Percentiles rank a stretch among this genome's conserved stretches.
These are phyloP conservation scores for bread wheat (Triticum aestivum) DNA, from an alignment of 176 grass and related monocot species.

Conservation along the genomic window IWGSC_CS_RefSeq_v2.1 NC_057794.1:355434925-355435424, in stretches of 20 bases:
- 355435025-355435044: conserved; percentile 59
- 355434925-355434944: background rate
- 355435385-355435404: conserved; percentile 59
- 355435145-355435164: conserved; percentile 59
- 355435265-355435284: background rate
- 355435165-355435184: conserved; percentile 69
- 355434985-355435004: conserved; percentile 28
- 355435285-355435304: background rate
- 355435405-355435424: conserved; percentile 85
- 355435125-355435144: conserved; percentile 67
- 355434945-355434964: background rate
- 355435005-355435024: conserved; percentile 50
- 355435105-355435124: conserved; percentile 60
- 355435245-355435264: background rate
- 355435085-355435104: conserved; percentile 66
- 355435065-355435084: conserved; percentile 42
- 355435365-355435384: conserved; percentile 75
- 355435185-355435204: conserved; percentile 42
- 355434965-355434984: background rate
- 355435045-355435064: conserved; percentile 69
- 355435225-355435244: conserved; percentile 49
- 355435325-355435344: background rate
- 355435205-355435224: conserved; percentile 66
- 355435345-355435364: background rate
- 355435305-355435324: background rate